Base-by-base conservation (phyloP, 371 early-diverging fungal species). In the Mucor irregularis region DNA sequence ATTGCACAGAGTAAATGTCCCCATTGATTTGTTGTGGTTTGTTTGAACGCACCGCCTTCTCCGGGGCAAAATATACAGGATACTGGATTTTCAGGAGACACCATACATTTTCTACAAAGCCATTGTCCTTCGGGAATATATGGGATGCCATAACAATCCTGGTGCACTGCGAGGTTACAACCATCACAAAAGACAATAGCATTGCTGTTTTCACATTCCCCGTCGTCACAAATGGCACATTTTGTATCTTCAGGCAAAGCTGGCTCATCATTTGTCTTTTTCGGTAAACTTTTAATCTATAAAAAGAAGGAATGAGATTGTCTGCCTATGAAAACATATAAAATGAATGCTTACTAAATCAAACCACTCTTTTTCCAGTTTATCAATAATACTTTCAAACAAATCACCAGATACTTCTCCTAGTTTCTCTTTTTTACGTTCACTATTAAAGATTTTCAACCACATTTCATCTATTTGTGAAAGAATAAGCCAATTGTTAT, bases 111-210 rank as follows among this genome's bases (percentile, higher is more conserved):
- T 21, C 98, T 86, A 70, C 99, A 99, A 8, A 99, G 82, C 99
- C 99, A 99, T 69, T 93, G 96, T 10, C 99, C 99, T 71, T 99
- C 99, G 21, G 99, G 99, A 46, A 99, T 98, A 68, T 91, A 97
- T 5, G 98, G 99, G 21, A 99, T 90, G n/a, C 99, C 99, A 71
- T 99, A 99, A 69, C 99, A 99, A 66, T 96, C 97, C 81, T 99
- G 99, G 76, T 99, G 99, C 4, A 99, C 99, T 5, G 97, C 98
- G 31, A 99, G 64, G 69, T 99, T 96, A 73, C 99, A 99, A 0
- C 99, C 97, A 74, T 99, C 99, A 76, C 99, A 99, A 65, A 96
- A 99, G 2, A 99, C 98, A 52, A 99, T 98, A 0, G 95, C 97
- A 69, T 99, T 99, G 63, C 91, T 89, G 66, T 96, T 97, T 73